Base-by-base conservation (phyloP, 805 yeast species). In the Pichia paraexigua region DNA sequence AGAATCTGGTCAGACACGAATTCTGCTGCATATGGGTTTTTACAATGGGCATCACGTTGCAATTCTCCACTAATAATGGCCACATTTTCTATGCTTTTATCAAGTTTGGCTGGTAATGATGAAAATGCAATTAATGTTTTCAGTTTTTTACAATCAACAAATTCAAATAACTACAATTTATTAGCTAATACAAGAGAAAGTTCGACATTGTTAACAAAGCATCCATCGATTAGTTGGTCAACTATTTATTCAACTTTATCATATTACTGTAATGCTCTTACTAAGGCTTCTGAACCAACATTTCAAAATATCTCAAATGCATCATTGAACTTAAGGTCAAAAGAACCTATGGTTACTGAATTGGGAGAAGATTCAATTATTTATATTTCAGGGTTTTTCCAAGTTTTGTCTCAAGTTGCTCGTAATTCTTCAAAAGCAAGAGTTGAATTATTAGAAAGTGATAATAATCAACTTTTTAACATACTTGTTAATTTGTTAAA, bases 31-130 rank as follows among this genome's bases (percentile, higher is more conserved):
- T 75, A 79, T 60, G 97, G 96, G 0, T 91, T 94, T 57, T 72
- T 92, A 41, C 79, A 79, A 50, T 94, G 98, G 98, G 95, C 95
- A 0, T 74, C 94, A 2, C 82, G 87, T 60, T 68, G 70, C 50
- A 89, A 83, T 54, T 88, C 88, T 17, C 83, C 92, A 11, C 71
- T 89, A 46, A 87, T 90, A 71, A 79, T 88, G 48, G 85, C 98
- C 0, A 79, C 95, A 0, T 89, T 84, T 60, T 81, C 91, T 56
- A 74, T 88, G 51, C 77, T 92, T 75, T 71, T 92, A 52, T 82
- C 95, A 2, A 83, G 94, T 7, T 71, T 92, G 41, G 75, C 94
- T 0, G 73, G 76, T 20, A 83, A 85, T n/a, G 70, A 74, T 2
- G 74, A 74, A 22, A 76, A 79, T 53, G 77, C 89, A 2, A 63